These are phyloP conservation scores for Candida stauntonica DNA, from an alignment of 805 yeast genomes.

Conservation along the genomic window DNA sequence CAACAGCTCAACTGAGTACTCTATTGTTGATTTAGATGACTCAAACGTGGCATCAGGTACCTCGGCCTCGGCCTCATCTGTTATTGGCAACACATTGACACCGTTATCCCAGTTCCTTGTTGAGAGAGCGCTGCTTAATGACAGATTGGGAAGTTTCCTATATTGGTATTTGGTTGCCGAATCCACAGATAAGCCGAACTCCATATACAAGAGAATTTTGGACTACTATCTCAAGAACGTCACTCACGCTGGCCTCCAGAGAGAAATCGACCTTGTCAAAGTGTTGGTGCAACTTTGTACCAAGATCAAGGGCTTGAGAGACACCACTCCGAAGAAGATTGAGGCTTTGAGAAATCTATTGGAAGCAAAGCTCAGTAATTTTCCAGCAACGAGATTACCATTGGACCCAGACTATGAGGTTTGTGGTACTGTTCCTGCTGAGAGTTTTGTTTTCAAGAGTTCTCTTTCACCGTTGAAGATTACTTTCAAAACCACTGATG, in stretches of 20 bases:
- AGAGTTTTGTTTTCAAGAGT: conserved; percentile 84
- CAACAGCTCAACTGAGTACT: conserved; percentile 34
- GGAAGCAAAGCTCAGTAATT: conserved; percentile 36
- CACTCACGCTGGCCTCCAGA: conserved; percentile 32
- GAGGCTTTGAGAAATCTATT: conserved; percentile 54
- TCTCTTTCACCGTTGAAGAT: conserved; percentile 86
- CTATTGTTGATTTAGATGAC: conserved; percentile 33
- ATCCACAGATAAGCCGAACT: conserved; percentile 57
- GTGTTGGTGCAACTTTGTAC: conserved; percentile 62
- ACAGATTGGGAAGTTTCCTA: conserved; percentile 70
- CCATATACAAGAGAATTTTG: conserved; percentile 42
- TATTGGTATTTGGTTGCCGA: conserved; percentile 94
- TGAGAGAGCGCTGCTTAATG: conserved; percentile 61
- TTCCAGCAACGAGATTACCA: conserved; percentile 67
- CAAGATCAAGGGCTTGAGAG: conserved; percentile 60
- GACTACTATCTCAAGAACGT: conserved; percentile 40
- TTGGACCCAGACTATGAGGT: conserved; percentile 75
- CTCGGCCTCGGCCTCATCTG: conserved; percentile 25
- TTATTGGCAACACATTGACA: conserved; percentile 33
- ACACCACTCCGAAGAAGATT: conserved; percentile 70
- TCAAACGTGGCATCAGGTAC: conserved; percentile 15
- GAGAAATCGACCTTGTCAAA: conserved; percentile 68
- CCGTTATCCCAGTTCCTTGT: conserved; percentile 75
- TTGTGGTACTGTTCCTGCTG: conserved; percentile 73
- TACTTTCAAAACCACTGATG: conserved; percentile 57